Base-by-base conservation (phyloP, 345 rosid genomes). In the Acer negundo region DNA sequence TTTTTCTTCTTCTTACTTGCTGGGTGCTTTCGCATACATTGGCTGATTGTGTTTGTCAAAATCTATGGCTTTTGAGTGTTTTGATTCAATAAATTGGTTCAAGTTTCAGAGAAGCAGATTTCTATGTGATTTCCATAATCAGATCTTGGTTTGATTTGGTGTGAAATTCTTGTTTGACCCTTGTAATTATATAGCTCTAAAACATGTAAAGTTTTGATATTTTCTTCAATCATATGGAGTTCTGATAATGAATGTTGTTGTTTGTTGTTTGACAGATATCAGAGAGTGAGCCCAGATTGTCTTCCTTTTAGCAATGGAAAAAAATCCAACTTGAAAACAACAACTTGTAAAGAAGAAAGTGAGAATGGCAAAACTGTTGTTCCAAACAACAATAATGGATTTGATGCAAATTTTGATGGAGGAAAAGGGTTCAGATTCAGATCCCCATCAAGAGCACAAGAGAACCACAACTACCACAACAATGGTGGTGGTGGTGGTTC, bases 251-350 rank as follows among this genome's bases (percentile, higher is more conserved):
- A 56, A 16, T 35, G 26, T 55, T 59, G 7, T n/a, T 38, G 26
- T 70, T n/a, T 38, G 26, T 70, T 49, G 64, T 12, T 65, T 70
- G 53, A n/a, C 80, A 90, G 94, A 82, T 90, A 81, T 83, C 89
- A 90, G 82, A 88, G 91, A 85, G 91, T 86, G 69, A 86, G 86
- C 79, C 87, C 93, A 74, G 91, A 86, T 81, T 85, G 65, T 73
- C 82, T 74, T 82, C 90, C 90, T 26, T 77, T 82, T 1, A 79
- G 82, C 63, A 86, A 88, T 65, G 90, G 84, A 5, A 88, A 81
- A 42, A 90, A 88, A 55, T 61, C 85, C 2, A 83, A 69, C 86
- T 80, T 80, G 44, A 78, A 79, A 82, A 75, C 82, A 67, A 19
- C 86, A 26, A 22, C 65, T 55, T 75, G 73, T 51, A 67, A 67